Base-by-base conservation (phyloP, 176 grass and related monocot species). In the Saccharum spontaneum region DNA sequence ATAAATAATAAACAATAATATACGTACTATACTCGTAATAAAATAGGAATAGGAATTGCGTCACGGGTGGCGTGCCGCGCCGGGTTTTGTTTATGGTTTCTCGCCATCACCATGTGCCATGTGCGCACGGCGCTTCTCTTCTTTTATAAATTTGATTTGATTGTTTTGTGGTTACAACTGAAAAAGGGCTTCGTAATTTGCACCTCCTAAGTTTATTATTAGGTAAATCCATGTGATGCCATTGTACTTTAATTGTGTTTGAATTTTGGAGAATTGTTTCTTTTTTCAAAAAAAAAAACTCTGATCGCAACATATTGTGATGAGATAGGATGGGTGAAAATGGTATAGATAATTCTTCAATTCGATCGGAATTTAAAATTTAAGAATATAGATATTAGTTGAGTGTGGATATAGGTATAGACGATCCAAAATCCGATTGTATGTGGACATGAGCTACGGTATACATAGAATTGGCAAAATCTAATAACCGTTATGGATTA, bases 21-120 rank as follows among this genome's bases (percentile, higher is more conserved):
- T 46, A 13, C 28, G 28, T 28, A 0, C 7, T 2, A 40, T 57
- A 22, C 6, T 4, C 8, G 24, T 48, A 28, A 68, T 48, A 28
- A 68, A 73, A 40, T 9, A 1, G 23, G 39, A 22, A 79, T 24
- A 34, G 20, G 68, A 70, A 62, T 78, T 59, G 57, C 15, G 79
- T 86, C 73, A 78, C 73, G 72, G 71, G 33, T 78, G 55, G 73
- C 72, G 78, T 90, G 78, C 73, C 39, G 9, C 41, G 5, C 3
- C 5, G 52, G 71, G 0, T 30, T 78, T 90, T 69, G 6, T 78
- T 86, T 83, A 86, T 73, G 50, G 37, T 78, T 86, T 79, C 37
- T 74, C 16, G 59, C 67, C 74, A 31, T 83, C 15, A 50, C 73
- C 86, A 88, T 23, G 79, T 50, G 40, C 37, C 83, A 90, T 86